Evolutionary conservation across 495 filamentous ascomycete genomes (phyloP).

Genomic region (Neurospora pannonica): DNA sequence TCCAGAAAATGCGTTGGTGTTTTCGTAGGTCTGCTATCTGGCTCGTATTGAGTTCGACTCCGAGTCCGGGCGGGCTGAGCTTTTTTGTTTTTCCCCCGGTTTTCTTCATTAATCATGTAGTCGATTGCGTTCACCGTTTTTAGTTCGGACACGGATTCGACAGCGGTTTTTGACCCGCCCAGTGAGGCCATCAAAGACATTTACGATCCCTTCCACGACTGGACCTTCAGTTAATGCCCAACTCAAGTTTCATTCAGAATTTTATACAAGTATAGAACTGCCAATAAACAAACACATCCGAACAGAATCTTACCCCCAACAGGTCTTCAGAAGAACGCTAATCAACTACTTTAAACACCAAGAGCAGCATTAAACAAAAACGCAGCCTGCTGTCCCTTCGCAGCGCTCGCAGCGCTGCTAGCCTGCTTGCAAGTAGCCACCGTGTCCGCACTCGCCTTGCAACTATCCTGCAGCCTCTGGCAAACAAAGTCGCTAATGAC

Average conservation of each 20-base stretch:
- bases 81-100: not conserved
- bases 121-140: not conserved
- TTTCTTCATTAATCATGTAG: not conserved
- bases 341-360: conserved; percentile 17
- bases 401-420: conserved; percentile 27
- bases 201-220: not conserved
- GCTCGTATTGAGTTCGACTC: not conserved
- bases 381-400: conserved; percentile 43
- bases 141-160: not conserved
- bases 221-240: not conserved
- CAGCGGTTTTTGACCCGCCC: not conserved
- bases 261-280: not conserved
- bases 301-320: not conserved
- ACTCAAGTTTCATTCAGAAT: not conserved
- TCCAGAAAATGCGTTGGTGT: not conserved
- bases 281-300: not conserved
- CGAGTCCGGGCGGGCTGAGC: not conserved
- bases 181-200: not conserved
- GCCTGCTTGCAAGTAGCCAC: conserved; percentile 39
- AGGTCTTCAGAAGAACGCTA: not conserved
- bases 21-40: not conserved
- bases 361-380: conserved; percentile 46
- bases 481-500: conserved; percentile 50
- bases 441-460: conserved; percentile 38
- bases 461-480: conserved; percentile 40